Conservation (phyloP, 1,284 basidiomycete species). For the Microbotryum violaceum region DNA sequence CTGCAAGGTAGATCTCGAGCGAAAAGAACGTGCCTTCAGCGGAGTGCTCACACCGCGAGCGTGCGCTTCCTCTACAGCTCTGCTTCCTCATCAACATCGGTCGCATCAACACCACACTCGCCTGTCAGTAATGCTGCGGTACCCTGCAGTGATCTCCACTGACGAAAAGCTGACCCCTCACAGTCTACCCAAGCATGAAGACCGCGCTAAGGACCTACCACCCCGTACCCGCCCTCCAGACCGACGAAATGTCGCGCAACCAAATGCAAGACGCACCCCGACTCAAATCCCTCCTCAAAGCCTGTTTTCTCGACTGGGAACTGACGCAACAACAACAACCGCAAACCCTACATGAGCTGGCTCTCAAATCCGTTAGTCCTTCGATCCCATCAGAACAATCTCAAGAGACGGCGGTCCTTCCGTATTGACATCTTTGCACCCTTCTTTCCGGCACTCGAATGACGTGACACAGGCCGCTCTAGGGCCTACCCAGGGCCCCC, state of each 20-base stretch:
- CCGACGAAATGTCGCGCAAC: constrained; percentile 51
- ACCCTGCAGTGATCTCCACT: not conserved
- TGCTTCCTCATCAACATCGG: constrained; percentile 82
- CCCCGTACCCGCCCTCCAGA: constrained; percentile 69
- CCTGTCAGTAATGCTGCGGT: constrained; percentile 53
- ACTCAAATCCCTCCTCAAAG: constrained; percentile 67
- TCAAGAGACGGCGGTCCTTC: too few species aligned
- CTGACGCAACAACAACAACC: constrained; percentile 50
- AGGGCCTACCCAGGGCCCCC: constrained; percentile 55
- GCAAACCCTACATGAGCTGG: constrained; percentile 61
- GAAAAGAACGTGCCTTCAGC: too few species aligned
- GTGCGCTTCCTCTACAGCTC: constrained; percentile 45
- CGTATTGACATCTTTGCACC: too few species aligned
- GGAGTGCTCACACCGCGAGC: too few species aligned
- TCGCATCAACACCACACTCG: constrained; percentile 89
- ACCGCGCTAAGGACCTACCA: constrained; percentile 73
- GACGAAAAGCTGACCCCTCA: not conserved
- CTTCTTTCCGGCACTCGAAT: not conserved
- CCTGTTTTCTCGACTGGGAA: constrained; percentile 65
- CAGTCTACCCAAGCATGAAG: constrained; percentile 59
- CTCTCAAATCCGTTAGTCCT: constrained; percentile 47
- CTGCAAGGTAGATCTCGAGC: constrained; percentile 45
- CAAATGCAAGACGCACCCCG: constrained; percentile 74
- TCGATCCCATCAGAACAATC: not conserved
- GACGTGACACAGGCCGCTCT: not conserved